Percentiles rank a stretch among this genome's conserved stretches.
Conservation (phyloP, 768 basidiomycete genomes). For the Ramaria rubella region DNA sequence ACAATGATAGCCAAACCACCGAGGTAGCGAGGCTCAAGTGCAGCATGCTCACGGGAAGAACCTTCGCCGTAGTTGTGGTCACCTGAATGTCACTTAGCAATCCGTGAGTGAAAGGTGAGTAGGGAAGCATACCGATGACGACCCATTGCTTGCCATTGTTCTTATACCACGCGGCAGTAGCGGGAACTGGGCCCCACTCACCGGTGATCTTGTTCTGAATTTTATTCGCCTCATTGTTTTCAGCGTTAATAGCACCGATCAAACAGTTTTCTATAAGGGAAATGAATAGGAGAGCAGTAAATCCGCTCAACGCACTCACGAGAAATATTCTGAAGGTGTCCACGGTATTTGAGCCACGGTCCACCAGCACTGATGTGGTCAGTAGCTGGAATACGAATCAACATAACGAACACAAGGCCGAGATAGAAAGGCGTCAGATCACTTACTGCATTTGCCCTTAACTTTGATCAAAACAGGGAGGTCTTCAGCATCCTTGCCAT, state of each 20-base stretch:
- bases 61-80: slow-evolving; percentile 97
- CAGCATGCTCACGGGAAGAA: slow-evolving; percentile 96
- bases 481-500: slow-evolving; percentile 84
- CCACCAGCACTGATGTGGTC: slow-evolving; percentile 97
- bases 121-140: slow-evolving; percentile 67
- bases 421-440: background rate
- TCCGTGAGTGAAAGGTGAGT: slow-evolving; percentile 15
- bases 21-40: slow-evolving; percentile 91
- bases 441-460: slow-evolving; percentile 96
- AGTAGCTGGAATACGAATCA: slow-evolving; percentile 44
- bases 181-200: slow-evolving; percentile 78
- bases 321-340: slow-evolving; percentile 97
- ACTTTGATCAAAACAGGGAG: slow-evolving; percentile 97
- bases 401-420: background rate
- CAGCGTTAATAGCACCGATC: slow-evolving; percentile 94
- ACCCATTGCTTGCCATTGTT: slow-evolving; percentile 92
- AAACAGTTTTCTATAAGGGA: slow-evolving; percentile 76
- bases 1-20: slow-evolving; percentile 95
- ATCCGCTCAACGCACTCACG: slow-evolving; percentile 41
- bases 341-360: slow-evolving; percentile 99
- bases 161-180: slow-evolving; percentile 83
- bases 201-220: slow-evolving; percentile 88
- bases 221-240: slow-evolving; percentile 95
- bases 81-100: background rate
- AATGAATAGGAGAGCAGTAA: slow-evolving; percentile 9